Conservation (phyloP, 2,329 filamentous ascomycete species). For the Nannizziopsis barbatae region DNA sequence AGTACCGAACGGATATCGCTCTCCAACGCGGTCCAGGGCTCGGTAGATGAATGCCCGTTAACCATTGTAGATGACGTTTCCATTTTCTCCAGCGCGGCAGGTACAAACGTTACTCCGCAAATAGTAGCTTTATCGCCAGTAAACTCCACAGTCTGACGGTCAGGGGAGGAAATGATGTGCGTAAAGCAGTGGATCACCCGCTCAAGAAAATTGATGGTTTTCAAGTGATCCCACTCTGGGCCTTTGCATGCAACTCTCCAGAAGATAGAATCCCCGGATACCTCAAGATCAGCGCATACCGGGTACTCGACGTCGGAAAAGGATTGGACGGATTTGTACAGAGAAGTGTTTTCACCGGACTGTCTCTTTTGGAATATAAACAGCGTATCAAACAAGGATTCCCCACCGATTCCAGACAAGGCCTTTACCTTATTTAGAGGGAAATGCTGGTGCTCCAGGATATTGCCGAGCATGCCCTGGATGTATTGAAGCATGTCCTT, state of each 20-base stretch:
- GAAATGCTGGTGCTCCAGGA: constrained; percentile 63
- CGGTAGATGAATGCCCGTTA: neutral
- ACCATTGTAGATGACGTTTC: neutral
- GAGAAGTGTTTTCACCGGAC: constrained; percentile 21
- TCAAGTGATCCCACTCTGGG: constrained; percentile 39
- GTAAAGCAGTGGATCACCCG: constrained; percentile 50
- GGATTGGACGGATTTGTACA: constrained; percentile 55
- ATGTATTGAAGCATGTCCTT: constrained; percentile 58
- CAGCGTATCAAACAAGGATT: constrained; percentile 50
- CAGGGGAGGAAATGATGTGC: constrained; percentile 42
- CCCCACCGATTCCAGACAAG: constrained; percentile 36
- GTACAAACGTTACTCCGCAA: constrained; percentile 44
- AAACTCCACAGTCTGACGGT: constrained; percentile 46
- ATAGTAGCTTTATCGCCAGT: constrained; percentile 46
- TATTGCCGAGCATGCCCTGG: constrained; percentile 56
- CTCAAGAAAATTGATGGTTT: constrained; percentile 43
- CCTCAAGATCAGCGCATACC: constrained; percentile 70
- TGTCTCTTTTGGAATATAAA: constrained; percentile 55
- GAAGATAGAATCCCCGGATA: constrained; percentile 42
- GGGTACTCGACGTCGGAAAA: constrained; percentile 66
- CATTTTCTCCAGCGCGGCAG: constrained; percentile 6
- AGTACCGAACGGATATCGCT: constrained; percentile 38
- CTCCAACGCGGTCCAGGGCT: constrained; percentile 26
- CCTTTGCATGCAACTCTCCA: constrained; percentile 65
- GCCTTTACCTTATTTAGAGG: constrained; percentile 60